Evolutionary conservation across 306 rosid species (phyloP), one percentile per base, ranked within the genome.

Genomic region (Cicer pinnatifidum): DNA sequence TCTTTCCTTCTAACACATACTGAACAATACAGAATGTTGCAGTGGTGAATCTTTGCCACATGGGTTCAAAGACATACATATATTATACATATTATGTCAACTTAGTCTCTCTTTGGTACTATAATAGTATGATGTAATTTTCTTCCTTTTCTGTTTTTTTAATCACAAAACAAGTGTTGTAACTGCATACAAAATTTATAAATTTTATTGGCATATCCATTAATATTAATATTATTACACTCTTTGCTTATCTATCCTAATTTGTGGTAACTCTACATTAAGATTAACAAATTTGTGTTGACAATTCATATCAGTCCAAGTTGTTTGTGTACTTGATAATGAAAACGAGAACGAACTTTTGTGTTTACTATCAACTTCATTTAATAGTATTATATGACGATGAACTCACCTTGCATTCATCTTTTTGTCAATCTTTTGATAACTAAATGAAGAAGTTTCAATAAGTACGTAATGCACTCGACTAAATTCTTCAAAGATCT

Each of bases 301-400:
- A 23, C 33, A 69, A 77, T 43, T 19, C 9, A 37, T 54, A 33
- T 51, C 20, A 47, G 63, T 61, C 68, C 40, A 47, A 60, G 16
- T n/a, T 47, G 40, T 11, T 71, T 43, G 43, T 17, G 48, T 33
- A 54, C 69, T 20, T 45, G 64, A 38, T 17, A 54, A 45, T 56
- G 46, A 58, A 79, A 23, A 23, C 2, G 33, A 23, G 4, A 64
- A 52, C 6, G 43, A 8, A 71, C 8, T 41, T 9, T 52, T 11
- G 5, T 43, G 15, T 5, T 43, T 23, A 53, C 11, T 40, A 19
- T 45, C 78, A 53, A 63, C 20, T 10, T 44, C 69, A 64, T 53
- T 37, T 37, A 7, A 8, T 20, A 23, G 10, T 23, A 61, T 37
- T 33, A 46, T 8, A n/a, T n/a, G n/a, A n/a, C n/a, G n/a, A n/a